phyloP scores from a whole-genome alignment of 331 rosid genomes.

The Stylosanthes scabra region DNA sequence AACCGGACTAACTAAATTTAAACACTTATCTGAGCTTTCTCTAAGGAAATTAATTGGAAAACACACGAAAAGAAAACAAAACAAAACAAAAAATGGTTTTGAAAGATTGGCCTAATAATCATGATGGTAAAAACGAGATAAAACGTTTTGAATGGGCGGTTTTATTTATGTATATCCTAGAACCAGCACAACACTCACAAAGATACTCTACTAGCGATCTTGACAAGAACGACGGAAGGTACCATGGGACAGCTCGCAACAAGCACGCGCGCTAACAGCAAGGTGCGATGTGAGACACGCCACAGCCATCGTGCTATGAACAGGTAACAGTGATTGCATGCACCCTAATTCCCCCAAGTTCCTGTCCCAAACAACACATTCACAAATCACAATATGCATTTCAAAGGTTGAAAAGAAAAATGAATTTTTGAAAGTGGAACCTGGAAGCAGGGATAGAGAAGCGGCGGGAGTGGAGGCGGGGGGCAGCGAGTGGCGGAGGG shows the following conservation, averaged over 20 bases:
- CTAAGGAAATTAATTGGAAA: neutral
- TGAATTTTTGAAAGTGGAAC: no score
- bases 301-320: conserved; percentile 51
- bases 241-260: conserved; percentile 92
- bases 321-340: conserved; percentile 70
- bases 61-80: no score
- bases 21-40: conserved; percentile 13
- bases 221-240: conserved; percentile 98
- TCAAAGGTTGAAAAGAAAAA: no score
- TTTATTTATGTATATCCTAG: conserved; percentile 53
- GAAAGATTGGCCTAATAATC: neutral
- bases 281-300: conserved; percentile 70
- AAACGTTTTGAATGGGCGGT: conserved; percentile 27
- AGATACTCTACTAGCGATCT: conserved; percentile 94
- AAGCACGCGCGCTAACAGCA: conserved; percentile 63
- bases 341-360: conserved; percentile 87
- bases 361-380: conserved; percentile 45
- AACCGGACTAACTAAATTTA: conserved; percentile 30
- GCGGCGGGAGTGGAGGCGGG: conserved; percentile 68
- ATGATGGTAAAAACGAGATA: conserved; percentile 18
- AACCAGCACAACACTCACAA: conserved; percentile 93
- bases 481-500: conserved; percentile 64
- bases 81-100: neutral
- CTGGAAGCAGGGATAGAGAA: conserved; percentile 73
- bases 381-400: neutral